Percentiles rank a stretch among this genome's conserved stretches.
Evolutionary conservation across 805 yeast species (phyloP).

Genomic region (Myxozyma neotropica): DNA sequence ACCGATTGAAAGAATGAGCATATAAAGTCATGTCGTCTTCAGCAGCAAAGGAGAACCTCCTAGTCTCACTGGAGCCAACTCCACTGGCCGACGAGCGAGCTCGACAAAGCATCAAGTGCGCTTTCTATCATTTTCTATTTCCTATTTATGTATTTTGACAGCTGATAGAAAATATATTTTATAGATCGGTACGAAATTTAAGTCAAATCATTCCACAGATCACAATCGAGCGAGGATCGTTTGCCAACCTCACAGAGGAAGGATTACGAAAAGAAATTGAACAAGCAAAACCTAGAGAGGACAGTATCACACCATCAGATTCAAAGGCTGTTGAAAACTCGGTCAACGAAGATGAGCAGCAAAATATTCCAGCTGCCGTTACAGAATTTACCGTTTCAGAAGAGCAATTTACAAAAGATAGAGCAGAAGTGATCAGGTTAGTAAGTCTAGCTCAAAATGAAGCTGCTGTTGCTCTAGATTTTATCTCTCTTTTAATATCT

Average conservation of each 20-base stretch:
- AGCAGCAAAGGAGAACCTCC: neutral
- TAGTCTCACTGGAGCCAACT: conserved; percentile 13
- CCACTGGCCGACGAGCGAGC: conserved; percentile 12
- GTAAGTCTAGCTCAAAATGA: conserved; percentile 72
- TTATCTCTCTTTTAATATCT: conserved; percentile 79
- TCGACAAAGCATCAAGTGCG: neutral
- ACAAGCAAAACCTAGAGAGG: too few species aligned
- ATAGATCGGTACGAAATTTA: conserved; percentile 26
- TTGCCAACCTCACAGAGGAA: conserved; percentile 60
- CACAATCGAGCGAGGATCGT: conserved; percentile 61
- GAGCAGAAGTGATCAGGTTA: conserved; percentile 36
- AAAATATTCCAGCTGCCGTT: neutral
- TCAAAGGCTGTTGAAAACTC: too few species aligned
- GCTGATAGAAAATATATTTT: neutral
- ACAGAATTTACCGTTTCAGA: conserved; percentile 5
- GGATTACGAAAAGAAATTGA: conserved; percentile 51
- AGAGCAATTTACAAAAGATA: conserved; percentile 35
- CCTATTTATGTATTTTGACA: neutral
- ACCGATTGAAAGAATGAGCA: too few species aligned
- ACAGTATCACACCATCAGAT: too few species aligned
- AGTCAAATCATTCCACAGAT: conserved; percentile 58
- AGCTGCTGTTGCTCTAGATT: conserved; percentile 83
- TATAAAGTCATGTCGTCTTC: too few species aligned
- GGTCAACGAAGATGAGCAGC: neutral
- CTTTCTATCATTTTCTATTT: neutral